These are phyloP conservation scores for Colletotrichum sp. DNA, from an alignment of 2,329 filamentous ascomycete genomes.

Conservation along the genomic window DNA sequence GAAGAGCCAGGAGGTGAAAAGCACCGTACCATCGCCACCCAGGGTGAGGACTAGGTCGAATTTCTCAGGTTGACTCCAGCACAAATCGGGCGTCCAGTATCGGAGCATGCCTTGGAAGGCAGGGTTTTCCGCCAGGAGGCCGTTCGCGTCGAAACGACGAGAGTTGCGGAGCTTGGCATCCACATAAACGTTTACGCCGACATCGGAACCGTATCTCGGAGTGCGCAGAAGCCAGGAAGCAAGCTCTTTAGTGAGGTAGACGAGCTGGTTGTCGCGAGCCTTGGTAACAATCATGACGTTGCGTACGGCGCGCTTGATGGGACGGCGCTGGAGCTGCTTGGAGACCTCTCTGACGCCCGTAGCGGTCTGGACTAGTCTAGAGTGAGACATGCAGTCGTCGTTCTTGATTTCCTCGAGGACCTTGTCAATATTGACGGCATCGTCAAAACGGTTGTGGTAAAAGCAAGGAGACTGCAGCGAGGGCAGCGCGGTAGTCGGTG, in stretches of 20 bases:
- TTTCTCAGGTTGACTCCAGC: conserved; percentile 90
- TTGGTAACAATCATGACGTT: conserved; percentile 99
- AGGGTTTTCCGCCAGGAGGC: conserved; percentile 74
- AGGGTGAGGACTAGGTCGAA: conserved; percentile 94
- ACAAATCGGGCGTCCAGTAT: conserved; percentile 97
- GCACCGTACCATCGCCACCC: conserved; percentile 84
- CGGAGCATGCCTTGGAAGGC: conserved; percentile 84
- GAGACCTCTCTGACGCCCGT: conserved; percentile 95
- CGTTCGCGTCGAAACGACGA: conserved; percentile 81
- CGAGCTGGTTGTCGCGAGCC: conserved; percentile 91
- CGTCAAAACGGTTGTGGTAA: conserved; percentile 96
- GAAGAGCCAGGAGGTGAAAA: conserved; percentile 92
- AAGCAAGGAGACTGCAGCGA: conserved; percentile 92
- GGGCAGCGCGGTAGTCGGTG: conserved; percentile 60
- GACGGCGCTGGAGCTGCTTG: conserved; percentile 89
- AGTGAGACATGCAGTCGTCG: conserved; percentile 91
- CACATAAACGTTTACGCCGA: conserved; percentile 98
- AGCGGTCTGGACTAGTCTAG: conserved; percentile 91
- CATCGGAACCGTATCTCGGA: conserved; percentile 84
- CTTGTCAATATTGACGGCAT: conserved; percentile 92
- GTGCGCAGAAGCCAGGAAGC: conserved; percentile 87
- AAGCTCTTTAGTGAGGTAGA: conserved; percentile 86
- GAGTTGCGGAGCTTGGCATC: conserved; percentile 91
- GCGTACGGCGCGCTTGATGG: conserved; percentile 88
- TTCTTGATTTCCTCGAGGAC: conserved; percentile 93